phyloP scores from a whole-genome alignment of 768 basidiomycete species.

The Leucosporidium yakuticum region DNA sequence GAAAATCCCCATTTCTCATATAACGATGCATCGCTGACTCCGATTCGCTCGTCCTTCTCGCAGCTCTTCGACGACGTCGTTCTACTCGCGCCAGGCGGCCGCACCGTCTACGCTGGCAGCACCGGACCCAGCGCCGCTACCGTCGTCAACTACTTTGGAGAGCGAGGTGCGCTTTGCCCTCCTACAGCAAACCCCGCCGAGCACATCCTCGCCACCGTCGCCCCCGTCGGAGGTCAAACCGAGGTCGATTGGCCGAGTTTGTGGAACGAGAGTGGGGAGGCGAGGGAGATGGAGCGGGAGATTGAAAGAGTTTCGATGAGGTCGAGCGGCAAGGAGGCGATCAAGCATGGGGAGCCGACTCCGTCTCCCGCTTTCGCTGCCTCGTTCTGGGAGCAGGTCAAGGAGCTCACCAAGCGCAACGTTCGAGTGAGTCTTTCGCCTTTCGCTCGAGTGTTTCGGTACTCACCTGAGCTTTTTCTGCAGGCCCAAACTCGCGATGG shows the following conservation, averaged over 20 bases:
- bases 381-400: conserved; percentile 8
- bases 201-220: conserved; percentile 53
- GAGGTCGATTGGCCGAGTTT: conserved; percentile 14
- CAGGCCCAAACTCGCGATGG: conserved; percentile 45
- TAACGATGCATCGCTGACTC: too few relatives aligned
- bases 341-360: neutral
- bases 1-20: too few relatives aligned
- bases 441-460: neutral
- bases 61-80: conserved; percentile 24
- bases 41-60: neutral
- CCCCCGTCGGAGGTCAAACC: conserved; percentile 13
- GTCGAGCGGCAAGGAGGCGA: neutral
- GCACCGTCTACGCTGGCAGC: conserved; percentile 18
- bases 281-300: conserved; percentile 62
- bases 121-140: conserved; percentile 7
- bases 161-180: neutral
- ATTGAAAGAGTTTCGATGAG: conserved; percentile 67
- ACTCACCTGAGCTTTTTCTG: conserved; percentile 37
- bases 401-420: conserved; percentile 18
- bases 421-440: neutral
- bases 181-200: conserved; percentile 66
- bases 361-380: conserved; percentile 22
- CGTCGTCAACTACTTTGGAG: neutral
- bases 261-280: conserved; percentile 45
- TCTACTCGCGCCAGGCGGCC: conserved; percentile 18